Conservation (phyloP, 768 basidiomycete genomes). For the Rhodotorula kratochvilovae region DNA sequence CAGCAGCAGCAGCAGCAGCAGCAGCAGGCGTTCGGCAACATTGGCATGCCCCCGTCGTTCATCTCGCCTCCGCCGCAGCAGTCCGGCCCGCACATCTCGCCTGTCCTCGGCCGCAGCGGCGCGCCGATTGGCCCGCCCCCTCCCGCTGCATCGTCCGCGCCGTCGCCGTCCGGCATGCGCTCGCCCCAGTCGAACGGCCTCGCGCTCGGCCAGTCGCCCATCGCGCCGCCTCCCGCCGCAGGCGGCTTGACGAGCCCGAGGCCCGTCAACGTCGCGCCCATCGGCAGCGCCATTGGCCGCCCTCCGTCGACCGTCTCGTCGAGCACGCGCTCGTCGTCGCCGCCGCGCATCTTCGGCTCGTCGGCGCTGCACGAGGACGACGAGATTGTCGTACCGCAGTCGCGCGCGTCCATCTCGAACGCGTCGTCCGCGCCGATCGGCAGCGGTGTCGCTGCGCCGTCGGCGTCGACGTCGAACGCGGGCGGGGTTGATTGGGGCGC, state of each 20-base stretch:
- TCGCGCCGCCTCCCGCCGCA: constrained; percentile 9
- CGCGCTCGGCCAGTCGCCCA: constrained; percentile 15
- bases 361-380: constrained; percentile 37
- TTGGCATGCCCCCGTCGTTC: constrained; percentile 22
- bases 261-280: constrained; percentile 7
- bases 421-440: constrained; percentile 5
- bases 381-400: constrained; percentile 33
- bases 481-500: background rate
- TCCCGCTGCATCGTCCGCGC: background rate
- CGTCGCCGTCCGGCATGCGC: background rate
- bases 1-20: constrained; percentile 21
- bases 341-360: constrained; percentile 35
- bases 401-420: constrained; percentile 20
- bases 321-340: constrained; percentile 18
- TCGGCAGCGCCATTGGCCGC: constrained; percentile 30
- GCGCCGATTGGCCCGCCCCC: constrained; percentile 7
- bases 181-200: constrained; percentile 15
- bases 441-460: background rate
- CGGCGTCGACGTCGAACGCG: constrained; percentile 9
- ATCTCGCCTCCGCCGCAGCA: constrained; percentile 22
- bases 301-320: constrained; percentile 21
- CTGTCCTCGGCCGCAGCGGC: constrained; percentile 1
- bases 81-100: constrained; percentile 24
- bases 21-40: constrained; percentile 19
- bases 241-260: constrained; percentile 14